A percentile compares a stretch with the other conserved stretches of the same genome.
phyloP scores from a whole-genome alignment of 2,329 filamentous ascomycete genomes.

The Aschersonia sp. region DNA sequence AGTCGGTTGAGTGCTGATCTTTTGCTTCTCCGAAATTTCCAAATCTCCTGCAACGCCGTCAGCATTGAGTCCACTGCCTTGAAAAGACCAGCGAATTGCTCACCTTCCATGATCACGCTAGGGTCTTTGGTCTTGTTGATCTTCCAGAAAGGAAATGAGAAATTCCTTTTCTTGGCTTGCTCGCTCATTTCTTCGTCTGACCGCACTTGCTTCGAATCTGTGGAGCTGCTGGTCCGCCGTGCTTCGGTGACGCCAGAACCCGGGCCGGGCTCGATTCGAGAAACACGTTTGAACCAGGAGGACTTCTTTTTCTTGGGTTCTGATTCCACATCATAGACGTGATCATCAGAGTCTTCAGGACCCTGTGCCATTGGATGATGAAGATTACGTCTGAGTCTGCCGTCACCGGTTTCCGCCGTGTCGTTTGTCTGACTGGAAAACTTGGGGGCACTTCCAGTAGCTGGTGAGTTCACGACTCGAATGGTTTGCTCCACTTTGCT shows the following conservation, averaged over 20 bases:
- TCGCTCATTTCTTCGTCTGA: slow-evolving; percentile 9
- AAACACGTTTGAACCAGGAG: slow-evolving; percentile 36
- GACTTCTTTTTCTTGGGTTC: slow-evolving; percentile 27
- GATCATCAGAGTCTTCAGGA: slow-evolving; percentile 7
- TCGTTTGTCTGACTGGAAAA: slow-evolving; percentile 25
- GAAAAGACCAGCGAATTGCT: background rate
- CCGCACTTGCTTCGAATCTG: slow-evolving; percentile 5
- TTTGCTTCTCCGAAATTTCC: slow-evolving; percentile 3
- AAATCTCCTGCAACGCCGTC: background rate
- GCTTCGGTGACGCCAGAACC: background rate
- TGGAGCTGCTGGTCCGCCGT: slow-evolving; percentile 1
- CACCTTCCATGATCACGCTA: slow-evolving; percentile 30
- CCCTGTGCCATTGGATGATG: slow-evolving; percentile 8
- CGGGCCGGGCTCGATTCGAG: slow-evolving; percentile 18
- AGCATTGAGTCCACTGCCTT: background rate
- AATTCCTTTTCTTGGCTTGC: slow-evolving; percentile 33
- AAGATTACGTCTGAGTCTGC: slow-evolving; percentile 8
- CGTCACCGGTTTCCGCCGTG: slow-evolving; percentile 20
- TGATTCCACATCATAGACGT: slow-evolving; percentile 6
- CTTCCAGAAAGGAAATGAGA: slow-evolving; percentile 42
- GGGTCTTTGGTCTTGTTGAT: slow-evolving; percentile 26
- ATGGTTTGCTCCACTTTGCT: slow-evolving; percentile 35
- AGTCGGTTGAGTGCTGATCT: background rate
- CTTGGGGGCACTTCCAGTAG: slow-evolving; percentile 17
- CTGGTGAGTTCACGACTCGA: slow-evolving; percentile 37